These are phyloP conservation scores for Trichoderma atroviride DNA, from an alignment of 2,329 filamentous ascomycete genomes.

Conservation along the genomic window DNA sequence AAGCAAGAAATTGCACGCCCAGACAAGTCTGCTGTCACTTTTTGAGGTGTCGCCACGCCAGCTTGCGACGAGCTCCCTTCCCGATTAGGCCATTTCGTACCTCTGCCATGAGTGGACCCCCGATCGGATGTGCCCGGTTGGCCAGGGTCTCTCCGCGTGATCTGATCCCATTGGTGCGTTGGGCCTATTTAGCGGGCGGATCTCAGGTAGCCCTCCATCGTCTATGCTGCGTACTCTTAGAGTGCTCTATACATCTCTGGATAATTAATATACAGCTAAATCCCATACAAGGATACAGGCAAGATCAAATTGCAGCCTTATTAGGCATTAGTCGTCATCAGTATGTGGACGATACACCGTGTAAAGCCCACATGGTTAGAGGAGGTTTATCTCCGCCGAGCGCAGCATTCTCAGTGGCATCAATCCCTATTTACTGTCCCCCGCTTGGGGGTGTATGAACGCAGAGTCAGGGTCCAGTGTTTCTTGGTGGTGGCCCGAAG, in stretches of 20 bases:
- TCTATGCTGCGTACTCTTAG: neutral
- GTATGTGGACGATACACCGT: neutral
- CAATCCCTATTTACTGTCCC: no score
- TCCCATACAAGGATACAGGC: neutral
- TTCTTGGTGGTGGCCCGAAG: no score
- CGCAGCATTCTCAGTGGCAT: no score
- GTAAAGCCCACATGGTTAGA: constrained; percentile 3
- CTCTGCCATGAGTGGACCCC: neutral
- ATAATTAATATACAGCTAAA: neutral
- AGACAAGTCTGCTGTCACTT: neutral
- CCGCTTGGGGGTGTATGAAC: no score
- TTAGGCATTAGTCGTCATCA: neutral
- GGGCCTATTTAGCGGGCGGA: constrained; percentile 4
- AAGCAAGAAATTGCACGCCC: constrained; percentile 5
- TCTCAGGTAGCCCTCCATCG: neutral
- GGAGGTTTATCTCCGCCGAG: constrained; percentile 1
- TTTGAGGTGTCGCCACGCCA: constrained; percentile 11
- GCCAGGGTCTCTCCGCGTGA: constrained; percentile 22
- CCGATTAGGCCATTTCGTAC: neutral
- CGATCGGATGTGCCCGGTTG: constrained; percentile 23
- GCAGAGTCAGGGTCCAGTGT: no score
- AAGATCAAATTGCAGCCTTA: neutral
- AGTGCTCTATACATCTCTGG: neutral
- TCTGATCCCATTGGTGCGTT: constrained; percentile 6
- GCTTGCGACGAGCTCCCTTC: constrained; percentile 4